Evolutionary conservation across 495 filamentous ascomycete genomes (phyloP), one percentile per base, ranked within the genome.

Genomic region (Neurospora discreta): DNA sequence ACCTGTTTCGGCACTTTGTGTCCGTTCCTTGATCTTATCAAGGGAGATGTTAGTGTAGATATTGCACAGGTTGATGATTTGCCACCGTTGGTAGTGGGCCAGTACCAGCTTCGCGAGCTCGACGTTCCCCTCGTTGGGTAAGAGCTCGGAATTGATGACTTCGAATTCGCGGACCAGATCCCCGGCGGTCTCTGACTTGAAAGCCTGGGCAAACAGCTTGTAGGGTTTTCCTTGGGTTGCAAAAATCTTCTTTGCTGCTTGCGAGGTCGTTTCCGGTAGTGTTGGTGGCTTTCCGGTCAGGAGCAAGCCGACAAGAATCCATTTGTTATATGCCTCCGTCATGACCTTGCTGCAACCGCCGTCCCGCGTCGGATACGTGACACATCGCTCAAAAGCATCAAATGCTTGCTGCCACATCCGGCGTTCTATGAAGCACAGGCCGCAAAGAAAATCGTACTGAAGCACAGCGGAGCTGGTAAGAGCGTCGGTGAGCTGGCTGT

Each of bases 241-340:
- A 71, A 89, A 91, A 4, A 80, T 74, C 73, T 91, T 92, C 67
- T 84, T 80, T 13, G 88, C 85, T 41, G 80, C 75, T 1, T 78
- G 71, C 71, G 84, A 79, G 20, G 85, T 79, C 42, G 72, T 73
- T 42, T 75, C 26, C 11, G 80, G 83, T 30, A 78, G 78, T 74
- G 81, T 75, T 6, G 73, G 77, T 11, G 90, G 86, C 80, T 87
- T 90, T 76, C 95, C 95, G 52, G 89, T 82, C 23, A 85, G 83
- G 11, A 98, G 83, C 43, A 97, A 81, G 42, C 88, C 87, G 5
- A 94, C 87, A n/a, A 99, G 82, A 10, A 95, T 80, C 91, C 93
- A 97, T 82, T 96, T 98, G 79, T 95, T 97, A 84, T 97, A 96
- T 16, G 92, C 93, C 75, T 97, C 93, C 3, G 92, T 85, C 90